These are phyloP conservation scores for Fusarium fujikuroi DNA, from an alignment of 2,329 filamentous ascomycete genomes.

Conservation along the genomic window DNA sequence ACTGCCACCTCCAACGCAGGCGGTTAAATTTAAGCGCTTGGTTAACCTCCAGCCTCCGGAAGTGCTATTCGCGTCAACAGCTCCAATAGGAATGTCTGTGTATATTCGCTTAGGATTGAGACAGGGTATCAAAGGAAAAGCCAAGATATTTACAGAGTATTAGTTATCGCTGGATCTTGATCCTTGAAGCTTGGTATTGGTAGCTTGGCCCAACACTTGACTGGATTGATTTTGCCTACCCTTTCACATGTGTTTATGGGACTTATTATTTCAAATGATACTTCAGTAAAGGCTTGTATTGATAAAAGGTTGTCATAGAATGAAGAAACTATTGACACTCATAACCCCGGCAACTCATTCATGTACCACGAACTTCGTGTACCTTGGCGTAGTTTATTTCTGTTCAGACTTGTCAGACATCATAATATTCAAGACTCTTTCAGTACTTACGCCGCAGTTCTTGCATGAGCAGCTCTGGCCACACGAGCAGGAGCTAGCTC, in stretches of 20 bases:
- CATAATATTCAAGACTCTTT: rapidly evolving
- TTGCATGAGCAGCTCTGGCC: slow-evolving; percentile 19
- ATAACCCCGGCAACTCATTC: rapidly evolving
- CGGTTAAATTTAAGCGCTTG: neutral
- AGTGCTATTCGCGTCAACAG: neutral
- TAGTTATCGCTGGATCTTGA: neutral
- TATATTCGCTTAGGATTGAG: neutral
- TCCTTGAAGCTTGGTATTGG: neutral
- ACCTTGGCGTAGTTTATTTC: neutral
- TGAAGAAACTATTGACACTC: neutral
- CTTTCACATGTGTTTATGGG: neutral
- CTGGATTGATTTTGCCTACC: no score
- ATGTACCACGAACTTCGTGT: rapidly evolving
- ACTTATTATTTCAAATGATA: rapidly evolving
- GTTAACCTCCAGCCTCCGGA: neutral
- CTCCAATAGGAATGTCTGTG: neutral
- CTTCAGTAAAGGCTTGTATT: rapidly evolving
- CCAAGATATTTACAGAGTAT: no score
- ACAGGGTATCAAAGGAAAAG: neutral
- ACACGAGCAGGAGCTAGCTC: slow-evolving; percentile 1
- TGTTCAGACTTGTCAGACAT: neutral
- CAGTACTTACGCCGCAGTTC: slow-evolving; percentile 11
- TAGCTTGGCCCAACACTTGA: neutral
- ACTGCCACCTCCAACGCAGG: neutral
- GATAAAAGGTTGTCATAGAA: rapidly evolving